phyloP scores from a whole-genome alignment of 73 alveolate species.

The Paramecium tetraurelia region DNA sequence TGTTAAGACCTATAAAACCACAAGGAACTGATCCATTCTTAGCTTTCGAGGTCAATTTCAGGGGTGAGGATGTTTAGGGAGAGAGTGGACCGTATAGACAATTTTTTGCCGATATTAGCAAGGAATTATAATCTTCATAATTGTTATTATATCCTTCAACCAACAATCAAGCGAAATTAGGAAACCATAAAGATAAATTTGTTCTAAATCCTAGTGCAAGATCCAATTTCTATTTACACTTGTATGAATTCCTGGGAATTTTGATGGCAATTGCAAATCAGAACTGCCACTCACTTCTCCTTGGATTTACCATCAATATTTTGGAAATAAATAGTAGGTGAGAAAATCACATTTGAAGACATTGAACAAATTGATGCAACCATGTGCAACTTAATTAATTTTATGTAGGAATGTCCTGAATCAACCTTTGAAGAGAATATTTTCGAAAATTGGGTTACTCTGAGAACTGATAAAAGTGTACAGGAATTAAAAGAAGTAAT shows the following conservation, averaged over 20 bases:
- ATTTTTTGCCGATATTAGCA: slow-evolving; percentile 95
- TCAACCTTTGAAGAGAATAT: slow-evolving; percentile 77
- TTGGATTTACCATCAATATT: slow-evolving; percentile 92
- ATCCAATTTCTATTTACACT: slow-evolving; percentile 77
- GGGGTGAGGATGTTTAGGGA: slow-evolving; percentile 97
- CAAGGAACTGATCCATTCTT: slow-evolving; percentile 96
- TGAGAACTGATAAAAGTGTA: slow-evolving; percentile 79
- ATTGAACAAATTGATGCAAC: slow-evolving; percentile 90
- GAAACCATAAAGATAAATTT: slow-evolving; percentile 88
- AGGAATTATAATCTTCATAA: slow-evolving; percentile 74
- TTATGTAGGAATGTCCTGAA: slow-evolving; percentile 68
- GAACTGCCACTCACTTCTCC: slow-evolving; percentile 96
- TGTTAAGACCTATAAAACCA: slow-evolving; percentile 85
- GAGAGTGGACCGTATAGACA: slow-evolving; percentile 98
- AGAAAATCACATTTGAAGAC: slow-evolving; percentile 87
- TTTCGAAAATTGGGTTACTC: slow-evolving; percentile 76
- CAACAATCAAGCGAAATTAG: slow-evolving; percentile 81
- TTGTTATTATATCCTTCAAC: slow-evolving; percentile 81
- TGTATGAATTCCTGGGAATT: slow-evolving; percentile 94
- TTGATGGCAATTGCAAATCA: slow-evolving; percentile 95
- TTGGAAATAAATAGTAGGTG: slow-evolving; percentile 97
- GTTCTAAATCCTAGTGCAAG: slow-evolving; percentile 83
- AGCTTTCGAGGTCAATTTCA: slow-evolving; percentile 91
- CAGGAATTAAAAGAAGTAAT: slow-evolving; percentile 71
- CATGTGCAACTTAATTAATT: slow-evolving; percentile 78